phyloP scores from a whole-genome alignment of 345 rosid species.

The Salix brachista region DNA sequence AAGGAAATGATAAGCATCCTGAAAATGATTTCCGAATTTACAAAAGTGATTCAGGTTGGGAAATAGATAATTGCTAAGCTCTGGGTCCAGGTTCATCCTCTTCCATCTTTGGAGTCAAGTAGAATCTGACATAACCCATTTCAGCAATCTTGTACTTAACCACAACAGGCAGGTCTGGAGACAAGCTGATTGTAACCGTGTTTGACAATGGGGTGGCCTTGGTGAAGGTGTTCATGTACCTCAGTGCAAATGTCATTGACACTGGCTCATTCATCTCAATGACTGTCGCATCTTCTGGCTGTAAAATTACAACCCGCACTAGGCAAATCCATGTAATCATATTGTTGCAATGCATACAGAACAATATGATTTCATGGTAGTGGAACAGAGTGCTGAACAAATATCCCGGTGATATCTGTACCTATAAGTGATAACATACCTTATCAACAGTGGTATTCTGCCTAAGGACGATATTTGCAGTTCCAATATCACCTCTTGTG shows the following conservation, averaged over 20 bases:
- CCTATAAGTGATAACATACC: constrained; percentile 24
- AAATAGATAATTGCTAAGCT: neutral
- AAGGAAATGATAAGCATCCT: neutral
- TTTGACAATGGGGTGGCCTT: constrained; percentile 86
- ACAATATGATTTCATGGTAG: neutral
- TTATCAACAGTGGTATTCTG: constrained; percentile 94
- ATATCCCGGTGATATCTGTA: neutral
- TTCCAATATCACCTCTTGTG: constrained; percentile 89
- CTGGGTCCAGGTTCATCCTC: constrained; percentile 78
- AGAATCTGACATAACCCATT: constrained; percentile 91
- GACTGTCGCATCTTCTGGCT: constrained; percentile 90
- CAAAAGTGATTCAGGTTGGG: neutral
- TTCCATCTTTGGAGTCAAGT: constrained; percentile 97
- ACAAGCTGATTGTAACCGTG: constrained; percentile 82
- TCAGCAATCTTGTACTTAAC: constrained; percentile 99
- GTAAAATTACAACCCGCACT: constrained; percentile 20
- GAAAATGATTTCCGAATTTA: neutral
- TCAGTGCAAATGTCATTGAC: constrained; percentile 80
- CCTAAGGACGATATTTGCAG: constrained; percentile 89
- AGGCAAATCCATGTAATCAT: neutral
- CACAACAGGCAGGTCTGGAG: constrained; percentile 92
- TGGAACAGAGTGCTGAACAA: neutral
- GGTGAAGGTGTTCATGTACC: constrained; percentile 97
- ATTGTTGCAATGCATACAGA: no score
- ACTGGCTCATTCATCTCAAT: constrained; percentile 96